phyloP scores from a whole-genome alignment of 1,284 basidiomycete genomes.

The Trichosporon ovoides region DNA sequence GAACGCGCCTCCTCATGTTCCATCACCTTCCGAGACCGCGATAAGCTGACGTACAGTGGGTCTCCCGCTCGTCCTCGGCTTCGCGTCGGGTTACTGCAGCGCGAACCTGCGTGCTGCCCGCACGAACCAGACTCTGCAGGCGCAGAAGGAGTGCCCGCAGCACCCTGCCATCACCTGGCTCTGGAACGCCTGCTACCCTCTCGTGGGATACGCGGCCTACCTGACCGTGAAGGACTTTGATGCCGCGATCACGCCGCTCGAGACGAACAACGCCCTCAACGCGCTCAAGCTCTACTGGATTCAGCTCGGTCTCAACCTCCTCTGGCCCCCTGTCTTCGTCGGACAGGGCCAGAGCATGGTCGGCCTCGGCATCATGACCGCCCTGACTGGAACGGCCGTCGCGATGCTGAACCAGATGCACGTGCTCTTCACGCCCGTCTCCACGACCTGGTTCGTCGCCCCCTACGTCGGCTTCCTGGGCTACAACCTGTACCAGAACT shows the following conservation, averaged over 20 bases:
- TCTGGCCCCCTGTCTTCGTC: constrained; percentile 72
- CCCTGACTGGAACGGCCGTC: neutral
- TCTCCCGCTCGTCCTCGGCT: constrained; percentile 58
- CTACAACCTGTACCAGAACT: constrained; percentile 52
- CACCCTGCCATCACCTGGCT: constrained; percentile 17
- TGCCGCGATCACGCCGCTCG: constrained; percentile 48
- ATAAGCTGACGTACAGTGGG: constrained; percentile 50
- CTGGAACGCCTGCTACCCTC: constrained; percentile 45
- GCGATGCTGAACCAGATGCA: constrained; percentile 53
- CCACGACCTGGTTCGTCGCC: constrained; percentile 57
- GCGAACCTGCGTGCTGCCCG: constrained; percentile 29
- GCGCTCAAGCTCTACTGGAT: constrained; percentile 65
- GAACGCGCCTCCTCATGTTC: no score
- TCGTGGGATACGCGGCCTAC: constrained; percentile 70
- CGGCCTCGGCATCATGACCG: constrained; percentile 48
- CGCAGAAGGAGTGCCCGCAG: constrained; percentile 4
- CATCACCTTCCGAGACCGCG: no score
- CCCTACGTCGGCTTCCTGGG: constrained; percentile 57
- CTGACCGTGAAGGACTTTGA: constrained; percentile 60
- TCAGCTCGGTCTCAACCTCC: constrained; percentile 62
- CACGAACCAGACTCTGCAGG: constrained; percentile 7
- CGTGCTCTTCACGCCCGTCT: constrained; percentile 52
- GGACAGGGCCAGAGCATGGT: constrained; percentile 49
- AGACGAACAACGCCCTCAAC: constrained; percentile 52
- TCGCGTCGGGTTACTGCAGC: constrained; percentile 54